A percentile compares a stretch with the other conserved stretches of the same genome.
phyloP scores from a whole-genome alignment of 2,329 filamentous ascomycete species.

The Ceratocystis huliohia region DNA sequence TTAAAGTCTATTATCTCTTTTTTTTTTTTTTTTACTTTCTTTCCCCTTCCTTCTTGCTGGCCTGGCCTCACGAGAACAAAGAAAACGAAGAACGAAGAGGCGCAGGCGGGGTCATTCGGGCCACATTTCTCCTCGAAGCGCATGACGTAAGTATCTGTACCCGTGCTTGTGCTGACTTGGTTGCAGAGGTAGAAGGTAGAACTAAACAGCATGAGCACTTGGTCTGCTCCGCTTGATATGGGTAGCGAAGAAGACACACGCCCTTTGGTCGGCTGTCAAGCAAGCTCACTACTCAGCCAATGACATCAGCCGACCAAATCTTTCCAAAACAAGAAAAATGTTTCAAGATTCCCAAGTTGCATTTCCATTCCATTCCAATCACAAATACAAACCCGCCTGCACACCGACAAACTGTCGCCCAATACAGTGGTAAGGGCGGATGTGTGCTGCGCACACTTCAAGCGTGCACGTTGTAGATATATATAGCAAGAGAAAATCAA shows the following conservation, averaged over 20 bases:
- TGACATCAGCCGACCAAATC: neutral
- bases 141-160: neutral
- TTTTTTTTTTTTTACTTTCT: neutral
- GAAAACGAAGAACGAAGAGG: too few species aligned
- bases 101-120: neutral
- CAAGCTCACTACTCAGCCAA: neutral
- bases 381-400: neutral
- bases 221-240: neutral
- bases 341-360: neutral
- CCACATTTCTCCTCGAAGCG: neutral
- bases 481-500: too few species aligned
- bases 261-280: neutral
- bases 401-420: neutral
- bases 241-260: too few species aligned
- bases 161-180: neutral
- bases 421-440: neutral
- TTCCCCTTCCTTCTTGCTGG: neutral
- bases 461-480: too few species aligned
- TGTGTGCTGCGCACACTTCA: too few species aligned
- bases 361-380: conserved; percentile 4
- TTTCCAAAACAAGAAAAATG: neutral
- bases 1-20: neutral
- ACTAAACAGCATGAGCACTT: too few species aligned
- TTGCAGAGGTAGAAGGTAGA: too few species aligned
- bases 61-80: neutral